Base-by-base conservation (phyloP, 2,329 filamentous ascomycete species). In the Botrytis fabae region DNA sequence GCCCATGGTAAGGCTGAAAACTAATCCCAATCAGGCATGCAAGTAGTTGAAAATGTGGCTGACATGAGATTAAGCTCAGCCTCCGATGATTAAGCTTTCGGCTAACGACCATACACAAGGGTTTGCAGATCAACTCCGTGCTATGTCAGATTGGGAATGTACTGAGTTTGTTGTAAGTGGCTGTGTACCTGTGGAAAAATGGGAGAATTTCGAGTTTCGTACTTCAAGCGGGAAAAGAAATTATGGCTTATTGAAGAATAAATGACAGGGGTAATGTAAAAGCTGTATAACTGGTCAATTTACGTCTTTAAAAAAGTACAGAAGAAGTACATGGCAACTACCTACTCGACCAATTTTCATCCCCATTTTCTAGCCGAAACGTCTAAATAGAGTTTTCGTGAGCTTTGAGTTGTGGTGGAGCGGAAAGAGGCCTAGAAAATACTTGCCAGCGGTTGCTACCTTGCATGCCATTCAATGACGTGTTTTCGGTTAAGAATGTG, bases 21-120 rank as follows among this genome's bases (percentile, higher is more conserved):
- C 68, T 38, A 61, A 61, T 0, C 68, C 25, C 5, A 69, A 69
- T 46, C 6, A 9, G 28, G 68, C n/a, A 70, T 60, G 38, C 38
- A 70, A 35, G 54, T 35, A 60, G 69, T 73, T 59, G 25, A 35
- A 40, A 70, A 38, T 8, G 28, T 69, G 54, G 66, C 65, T 68
- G 65, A 68, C 38, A 46, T 68, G n/a, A 22, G 28, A 20, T 25
- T 46, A 70, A n/a, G 22, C 68, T 38, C 68, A 70, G 68, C 68
- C 40, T 38, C 51, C 40, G 65, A 57, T 57, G 65, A 57, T 57
- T 57, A 59, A 57, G 51, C 65, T 57, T 68, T 57, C 18, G 42
- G 28, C 8, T 35, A 35, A 32, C 20, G 20, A 22, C 35, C 40
- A 28, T 28, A 68, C 28, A 7, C 48, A 68, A 25, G 25, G 25